Evolutionary conservation across 768 basidiomycete genomes (phyloP), one percentile per base, ranked within the genome.

Genomic region (Lactifluus subvellereus): DNA sequence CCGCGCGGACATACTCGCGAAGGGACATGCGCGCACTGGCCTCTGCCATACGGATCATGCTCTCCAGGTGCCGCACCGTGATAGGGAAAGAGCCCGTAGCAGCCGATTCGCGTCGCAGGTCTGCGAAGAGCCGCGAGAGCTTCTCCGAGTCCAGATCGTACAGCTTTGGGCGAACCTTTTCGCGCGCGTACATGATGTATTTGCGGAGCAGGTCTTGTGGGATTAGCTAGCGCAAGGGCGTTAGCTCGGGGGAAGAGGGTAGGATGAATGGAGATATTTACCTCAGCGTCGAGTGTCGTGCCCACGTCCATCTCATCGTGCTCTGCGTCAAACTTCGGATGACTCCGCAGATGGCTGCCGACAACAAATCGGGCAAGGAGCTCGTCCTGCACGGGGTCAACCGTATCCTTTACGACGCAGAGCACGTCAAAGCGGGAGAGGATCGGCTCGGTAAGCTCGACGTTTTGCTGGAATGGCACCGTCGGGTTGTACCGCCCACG

Each of bases 31-130:
- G 97, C 27, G 97, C 97, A 71, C 91, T 94, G 14, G 97, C 96
- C 75, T 99, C 97, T 3, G 93, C 84, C 96, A 98, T 98, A 45
- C 97, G 88, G 75, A 99, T 98, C 91, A 97, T 97, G 72, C 94
- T 96, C 77, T 99, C 97, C 62, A 99, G 76, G 71, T 98, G 97
- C 60, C 97, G 91, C 54, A 98, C 89, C 9, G 97, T 99, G 72
- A 99, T 97, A 2, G 97, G 97, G 76, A 92, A 97, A 22, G 96
- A 98, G n/a, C 96, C 96, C 2, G 97, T 99, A 20, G 94, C 94
- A 69, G 94, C 79, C 5, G 96, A 98, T 73, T 99, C 97, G 66
- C 94, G 88, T 40, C 97, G 88, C 35, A 99, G 81, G 73, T 99
- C 97, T 22, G 92, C 88, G 73, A 97, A 99, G 48, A 99, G 83